Base-by-base conservation (phyloP, 1,139 yeast genomes). In the Zygoascus meyerae region DNA sequence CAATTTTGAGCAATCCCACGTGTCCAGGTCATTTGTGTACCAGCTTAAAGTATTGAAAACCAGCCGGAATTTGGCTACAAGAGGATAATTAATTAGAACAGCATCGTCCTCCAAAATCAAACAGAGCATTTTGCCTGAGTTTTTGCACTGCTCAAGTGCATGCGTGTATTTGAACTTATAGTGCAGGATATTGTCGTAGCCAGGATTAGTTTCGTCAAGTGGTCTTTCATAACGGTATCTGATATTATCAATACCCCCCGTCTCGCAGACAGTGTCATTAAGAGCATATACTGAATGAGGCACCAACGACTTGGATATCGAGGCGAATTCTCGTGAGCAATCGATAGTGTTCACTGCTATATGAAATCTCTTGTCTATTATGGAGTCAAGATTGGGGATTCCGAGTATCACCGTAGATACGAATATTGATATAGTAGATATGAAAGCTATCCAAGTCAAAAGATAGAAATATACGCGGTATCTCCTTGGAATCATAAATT, bases 1-100 rank as follows among this genome's bases (percentile, higher is more conserved):
- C 6, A 37, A 29, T 18, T 52, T 52, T 12, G 55, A 52, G 40
- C 55, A 51, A 48, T 52, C 55, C 51, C 52, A 52, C 3, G 48
- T 46, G n/a, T 42, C 29, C 21, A 33, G 41, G 12, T 47, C 49
- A 33, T 44, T 32, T 12, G 52, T 34, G 40, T 41, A 34, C 43
- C 47, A 48, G 29, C 46, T 49, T 42, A 56, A 29, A 30, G 55
- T 48, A 34, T 52, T 26, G 48, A 48, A 39, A n/a, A 40, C 57
- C 30, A 41, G 51, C 30, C 44, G 48, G 17, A 14, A 45, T 42
- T 18, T 31, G n/a, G 42, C 39, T 31, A 31, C 42, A 18, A 17
- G n/a, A 3, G 41, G 29, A 29, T 34, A 14, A 46, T 51, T 42
- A 48, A 49, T 21, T 18, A 44, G 47, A 38, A 51, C 38, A 12